Conservation (phyloP, 2,329 filamentous ascomycete species). For the Diaporthe eres region DNA sequence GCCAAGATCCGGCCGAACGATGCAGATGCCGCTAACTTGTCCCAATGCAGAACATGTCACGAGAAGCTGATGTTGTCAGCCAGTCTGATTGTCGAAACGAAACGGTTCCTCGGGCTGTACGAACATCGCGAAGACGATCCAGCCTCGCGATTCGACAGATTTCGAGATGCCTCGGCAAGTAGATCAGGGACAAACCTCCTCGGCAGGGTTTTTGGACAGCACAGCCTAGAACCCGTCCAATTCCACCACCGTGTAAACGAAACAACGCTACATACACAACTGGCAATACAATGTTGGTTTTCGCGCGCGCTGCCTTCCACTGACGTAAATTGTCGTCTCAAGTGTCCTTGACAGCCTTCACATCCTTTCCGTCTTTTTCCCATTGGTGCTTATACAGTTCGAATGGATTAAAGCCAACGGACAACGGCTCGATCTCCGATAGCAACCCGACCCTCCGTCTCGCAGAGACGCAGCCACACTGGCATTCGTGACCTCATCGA, state of each 20-base stretch:
- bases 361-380: neutral
- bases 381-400: conserved; percentile 15
- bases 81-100: conserved; percentile 19
- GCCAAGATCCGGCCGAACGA: conserved; percentile 18
- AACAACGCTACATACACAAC: conserved; percentile 22
- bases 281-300: conserved; percentile 7
- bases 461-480: neutral
- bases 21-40: conserved; percentile 15
- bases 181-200: neutral
- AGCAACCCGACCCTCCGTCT: conserved; percentile 10
- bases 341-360: conserved; percentile 2
- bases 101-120: conserved; percentile 14
- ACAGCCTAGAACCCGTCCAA: conserved; percentile 21
- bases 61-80: neutral
- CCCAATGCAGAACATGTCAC: conserved; percentile 17
- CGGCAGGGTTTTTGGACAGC: neutral
- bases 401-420: neutral
- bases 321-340: conserved; percentile 23
- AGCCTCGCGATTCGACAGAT: conserved; percentile 23
- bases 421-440: conserved; percentile 21
- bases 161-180: neutral
- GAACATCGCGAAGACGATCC: conserved; percentile 19
- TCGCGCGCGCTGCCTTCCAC: conserved; percentile 1
- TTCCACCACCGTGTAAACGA: conserved; percentile 9
- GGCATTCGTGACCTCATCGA: neutral